Percentiles rank a stretch among this genome's conserved stretches.
Conservation (phyloP, 192 early-diverging fungal species). For the Backusella sp. region DNA sequence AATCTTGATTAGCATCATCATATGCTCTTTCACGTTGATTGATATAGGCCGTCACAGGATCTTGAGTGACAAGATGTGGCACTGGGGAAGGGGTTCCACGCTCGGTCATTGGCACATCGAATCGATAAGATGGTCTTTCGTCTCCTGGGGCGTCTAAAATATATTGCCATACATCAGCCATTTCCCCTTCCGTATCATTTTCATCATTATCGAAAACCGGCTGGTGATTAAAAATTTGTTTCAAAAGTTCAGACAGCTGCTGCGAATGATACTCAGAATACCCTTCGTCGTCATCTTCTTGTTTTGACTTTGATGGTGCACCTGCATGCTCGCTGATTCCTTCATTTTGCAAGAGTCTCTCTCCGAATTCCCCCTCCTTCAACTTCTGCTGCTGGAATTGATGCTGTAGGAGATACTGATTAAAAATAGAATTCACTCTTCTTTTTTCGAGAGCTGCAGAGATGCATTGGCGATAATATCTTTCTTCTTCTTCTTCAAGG, state of each 20-base stretch:
- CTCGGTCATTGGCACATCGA: background rate
- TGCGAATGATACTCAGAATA: background rate
- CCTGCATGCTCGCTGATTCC: background rate
- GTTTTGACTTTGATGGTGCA: background rate
- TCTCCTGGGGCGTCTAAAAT: background rate
- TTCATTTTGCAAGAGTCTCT: background rate
- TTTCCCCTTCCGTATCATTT: background rate
- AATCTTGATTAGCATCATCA: background rate
- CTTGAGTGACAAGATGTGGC: background rate
- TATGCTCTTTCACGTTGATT: background rate
- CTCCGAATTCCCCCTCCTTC: background rate
- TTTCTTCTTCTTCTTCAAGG: background rate
- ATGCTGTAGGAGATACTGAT: background rate
- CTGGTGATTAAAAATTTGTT: background rate
- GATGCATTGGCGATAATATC: constrained; percentile 13
- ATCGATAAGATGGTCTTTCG: background rate
- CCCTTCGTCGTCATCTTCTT: background rate
- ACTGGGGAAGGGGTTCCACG: background rate
- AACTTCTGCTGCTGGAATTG: background rate
- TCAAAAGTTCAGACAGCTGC: background rate
- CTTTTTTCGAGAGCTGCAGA: constrained; percentile 3
- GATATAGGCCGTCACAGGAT: background rate
- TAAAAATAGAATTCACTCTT: background rate
- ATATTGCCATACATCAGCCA: background rate
- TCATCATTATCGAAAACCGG: background rate